Conservation (phyloP, 192 early-diverging fungal genomes). For the Piromyces sp. region DNA sequence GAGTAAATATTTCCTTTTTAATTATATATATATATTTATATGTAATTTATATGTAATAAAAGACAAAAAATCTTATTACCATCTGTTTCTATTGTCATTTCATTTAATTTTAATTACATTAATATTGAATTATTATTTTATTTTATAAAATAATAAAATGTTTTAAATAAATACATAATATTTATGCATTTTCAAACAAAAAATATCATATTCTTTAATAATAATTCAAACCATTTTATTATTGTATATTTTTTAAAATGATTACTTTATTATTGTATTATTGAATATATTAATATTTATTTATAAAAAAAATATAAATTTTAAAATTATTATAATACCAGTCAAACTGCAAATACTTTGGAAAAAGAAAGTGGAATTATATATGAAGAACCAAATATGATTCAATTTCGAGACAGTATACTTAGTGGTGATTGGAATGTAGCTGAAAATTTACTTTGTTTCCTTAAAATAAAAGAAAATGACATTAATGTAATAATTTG, state of each 20-base stretch:
- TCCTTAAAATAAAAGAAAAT: conserved; percentile 19
- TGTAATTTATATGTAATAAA: too few species aligned
- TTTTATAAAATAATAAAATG: too few species aligned
- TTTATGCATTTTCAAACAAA: too few species aligned
- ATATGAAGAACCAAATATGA: conserved; percentile 52
- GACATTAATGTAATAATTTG: background rate
- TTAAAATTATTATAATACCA: conserved; percentile 7
- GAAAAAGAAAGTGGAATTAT: conserved; percentile 63
- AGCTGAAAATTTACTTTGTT: conserved; percentile 36
- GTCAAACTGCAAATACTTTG: conserved; percentile 46
- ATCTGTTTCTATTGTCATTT: too few species aligned
- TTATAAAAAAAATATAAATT: background rate
- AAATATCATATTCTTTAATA: too few species aligned
- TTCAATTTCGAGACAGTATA: conserved; percentile 50
- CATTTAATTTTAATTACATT: too few species aligned
- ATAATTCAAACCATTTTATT: too few species aligned
- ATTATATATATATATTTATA: background rate
- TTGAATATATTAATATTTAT: background rate
- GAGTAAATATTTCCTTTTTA: conserved; percentile 19
- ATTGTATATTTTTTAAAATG: too few species aligned
- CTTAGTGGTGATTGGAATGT: conserved; percentile 60
- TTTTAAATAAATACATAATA: too few species aligned
- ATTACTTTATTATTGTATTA: background rate
- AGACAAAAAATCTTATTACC: background rate
- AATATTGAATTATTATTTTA: too few species aligned